Evolutionary conservation across 768 basidiomycete species (phyloP), one percentile per base, ranked within the genome.

Genomic region (Mycena latifolia): DNA sequence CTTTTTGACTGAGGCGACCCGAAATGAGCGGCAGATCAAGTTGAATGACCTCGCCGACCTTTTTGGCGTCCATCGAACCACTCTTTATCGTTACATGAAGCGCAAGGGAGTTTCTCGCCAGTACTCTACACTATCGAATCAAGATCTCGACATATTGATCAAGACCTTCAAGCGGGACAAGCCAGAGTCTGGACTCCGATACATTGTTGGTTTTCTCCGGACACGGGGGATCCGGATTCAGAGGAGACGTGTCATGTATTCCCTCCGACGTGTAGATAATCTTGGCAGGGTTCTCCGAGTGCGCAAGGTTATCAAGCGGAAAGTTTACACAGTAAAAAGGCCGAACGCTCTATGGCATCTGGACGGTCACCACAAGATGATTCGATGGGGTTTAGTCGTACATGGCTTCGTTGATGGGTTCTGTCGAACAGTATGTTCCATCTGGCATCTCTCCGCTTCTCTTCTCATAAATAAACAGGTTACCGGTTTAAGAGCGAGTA

Each of bases 341-440:
- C 69, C 74, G 14, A 70, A 75, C 47, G 35, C 53, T 9, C 47
- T 73, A 1, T 76, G 74, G 75, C 75, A 76, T 37, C 28, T 72
- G 14, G 73, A 76, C 55, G 66, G 74, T 8, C 74, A 77, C 46
- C 76, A 77, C 55, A 77, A 73, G 48, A 55, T 77, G 3, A 75
- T 76, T 35, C 62, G 47, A 2, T 77, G 74, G 73, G 74, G 75
- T 14, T 55, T 76, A 52, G 72, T 76, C 8, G 63, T 75, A 20
- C 76, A 77, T 58, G 76, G 75, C 0, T 69, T 76, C 43, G 63
- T 74, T 41, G 77, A 79, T 65, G 78, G 78, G 0, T 78, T 70
- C 58, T 66, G 68, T 60, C 63, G 74, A 10, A 77, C 71, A 15
- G 76, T 77, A 57, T 29, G 69, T 65, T n/a, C n/a, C n/a, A n/a